Conservation (phyloP, 192 early-diverging fungal species). For the Mortierella antarctica region DNA sequence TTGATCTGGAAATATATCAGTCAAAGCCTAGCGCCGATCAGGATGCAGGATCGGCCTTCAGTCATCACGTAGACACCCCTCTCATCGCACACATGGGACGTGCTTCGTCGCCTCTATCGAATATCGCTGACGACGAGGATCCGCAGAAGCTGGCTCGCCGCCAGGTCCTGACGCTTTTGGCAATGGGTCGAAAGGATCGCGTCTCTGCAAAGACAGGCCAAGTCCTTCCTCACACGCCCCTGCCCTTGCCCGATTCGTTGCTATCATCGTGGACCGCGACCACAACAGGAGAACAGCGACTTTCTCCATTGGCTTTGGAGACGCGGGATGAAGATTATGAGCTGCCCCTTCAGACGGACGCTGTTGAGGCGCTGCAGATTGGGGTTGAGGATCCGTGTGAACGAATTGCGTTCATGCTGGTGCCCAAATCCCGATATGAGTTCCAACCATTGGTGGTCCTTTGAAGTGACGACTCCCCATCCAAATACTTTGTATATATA, state of each 20-base stretch:
- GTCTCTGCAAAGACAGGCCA: slow-evolving; percentile 32
- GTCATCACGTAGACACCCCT: neutral
- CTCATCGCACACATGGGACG: neutral
- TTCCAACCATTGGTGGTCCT: slow-evolving; percentile 40
- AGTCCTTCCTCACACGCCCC: neutral
- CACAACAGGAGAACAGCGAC: neutral
- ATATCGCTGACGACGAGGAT: neutral
- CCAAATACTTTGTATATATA: no score
- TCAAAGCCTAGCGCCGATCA: neutral
- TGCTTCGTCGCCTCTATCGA: neutral
- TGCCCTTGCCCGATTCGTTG: neutral
- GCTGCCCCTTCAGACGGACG: neutral
- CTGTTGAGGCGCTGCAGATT: no score
- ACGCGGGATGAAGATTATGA: slow-evolving; percentile 14
- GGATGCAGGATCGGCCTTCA: no score
- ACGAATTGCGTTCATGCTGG: slow-evolving; percentile 46
- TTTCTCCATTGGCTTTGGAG: slow-evolving; percentile 34
- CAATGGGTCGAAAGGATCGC: slow-evolving; percentile 33
- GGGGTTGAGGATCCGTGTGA: slow-evolving; percentile 16
- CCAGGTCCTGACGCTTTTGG: slow-evolving; percentile 26
- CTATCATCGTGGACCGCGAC: neutral
- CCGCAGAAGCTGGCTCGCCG: slow-evolving; percentile 14
- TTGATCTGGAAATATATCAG: slow-evolving; percentile 6
- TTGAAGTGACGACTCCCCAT: neutral
- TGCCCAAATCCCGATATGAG: slow-evolving; percentile 51